A percentile compares a stretch with the other conserved stretches of the same genome.
Evolutionary conservation across 78 protist genomes (phyloP).

Genomic region (Cyanophora paradoxa): DNA sequence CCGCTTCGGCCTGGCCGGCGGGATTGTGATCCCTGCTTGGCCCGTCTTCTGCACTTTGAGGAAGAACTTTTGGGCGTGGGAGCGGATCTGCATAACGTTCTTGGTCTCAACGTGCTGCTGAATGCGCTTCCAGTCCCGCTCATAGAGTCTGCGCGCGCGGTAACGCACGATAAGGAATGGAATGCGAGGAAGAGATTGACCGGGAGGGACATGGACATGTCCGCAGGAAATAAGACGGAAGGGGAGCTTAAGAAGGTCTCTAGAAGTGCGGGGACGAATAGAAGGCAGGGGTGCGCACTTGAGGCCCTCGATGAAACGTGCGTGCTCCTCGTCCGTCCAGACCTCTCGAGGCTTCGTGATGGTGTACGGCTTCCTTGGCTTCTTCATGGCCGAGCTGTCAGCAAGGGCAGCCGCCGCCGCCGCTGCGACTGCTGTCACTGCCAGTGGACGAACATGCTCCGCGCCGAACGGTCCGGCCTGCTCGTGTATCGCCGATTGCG

Average conservation of each 20-base stretch:
- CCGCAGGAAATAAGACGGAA: too few relatives aligned
- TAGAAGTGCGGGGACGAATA: too few relatives aligned
- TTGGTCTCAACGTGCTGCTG: conserved; percentile 7
- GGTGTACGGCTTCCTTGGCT: conserved; percentile 8
- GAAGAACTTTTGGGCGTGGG: conserved; percentile 8
- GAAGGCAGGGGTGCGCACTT: too few relatives aligned
- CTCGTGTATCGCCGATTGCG: too few relatives aligned
- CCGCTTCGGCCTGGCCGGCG: conserved; percentile 11
- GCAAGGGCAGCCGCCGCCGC: too few relatives aligned
- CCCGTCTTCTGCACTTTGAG: conserved; percentile 7
- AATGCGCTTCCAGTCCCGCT: conserved; percentile 7
- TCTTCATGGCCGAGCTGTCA: too few relatives aligned
- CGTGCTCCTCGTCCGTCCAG: conserved; percentile 1
- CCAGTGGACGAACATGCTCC: too few relatives aligned
- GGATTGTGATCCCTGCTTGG: not conserved
- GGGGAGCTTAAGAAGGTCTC: too few relatives aligned
- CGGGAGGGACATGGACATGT: too few relatives aligned
- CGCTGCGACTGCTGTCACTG: too few relatives aligned
- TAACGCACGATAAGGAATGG: not conserved
- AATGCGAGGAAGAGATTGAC: not conserved
- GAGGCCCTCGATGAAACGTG: not conserved
- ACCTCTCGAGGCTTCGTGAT: conserved; percentile 6
- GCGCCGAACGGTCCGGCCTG: too few relatives aligned
- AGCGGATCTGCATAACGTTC: not conserved
- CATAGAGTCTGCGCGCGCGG: not conserved